A percentile compares a stretch with the other conserved stretches of the same genome.
Evolutionary conservation across 306 rosid species (phyloP).

Genomic region (Lathyrus tuberosus): DNA sequence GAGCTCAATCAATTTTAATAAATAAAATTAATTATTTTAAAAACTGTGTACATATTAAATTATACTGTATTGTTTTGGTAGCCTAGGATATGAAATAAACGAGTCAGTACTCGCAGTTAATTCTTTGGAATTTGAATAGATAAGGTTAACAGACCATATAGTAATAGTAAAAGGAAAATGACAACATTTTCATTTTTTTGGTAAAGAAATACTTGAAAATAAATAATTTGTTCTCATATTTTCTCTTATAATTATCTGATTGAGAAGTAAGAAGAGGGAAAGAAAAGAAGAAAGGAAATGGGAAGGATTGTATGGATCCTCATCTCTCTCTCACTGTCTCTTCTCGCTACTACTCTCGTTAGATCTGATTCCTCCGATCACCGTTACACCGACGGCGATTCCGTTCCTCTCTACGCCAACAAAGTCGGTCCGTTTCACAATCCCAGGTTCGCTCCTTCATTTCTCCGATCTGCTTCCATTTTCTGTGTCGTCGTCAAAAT

Average conservation of each 20-base stretch:
- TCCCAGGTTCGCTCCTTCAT: slow-evolving; percentile 61
- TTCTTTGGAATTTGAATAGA: too few species aligned
- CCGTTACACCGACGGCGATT: slow-evolving; percentile 61
- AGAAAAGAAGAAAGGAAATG: slow-evolving; percentile 37
- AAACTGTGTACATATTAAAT: too few species aligned
- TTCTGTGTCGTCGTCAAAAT: slow-evolving; percentile 35
- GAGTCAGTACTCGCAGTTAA: too few species aligned
- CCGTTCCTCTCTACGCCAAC: slow-evolving; percentile 78
- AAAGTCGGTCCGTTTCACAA: slow-evolving; percentile 90
- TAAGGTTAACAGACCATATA: too few species aligned
- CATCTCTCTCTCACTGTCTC: slow-evolving; percentile 44
- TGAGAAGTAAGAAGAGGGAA: not conserved
- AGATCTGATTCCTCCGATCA: slow-evolving; percentile 75
- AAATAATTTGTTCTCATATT: too few species aligned
- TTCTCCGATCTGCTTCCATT: slow-evolving; percentile 20
- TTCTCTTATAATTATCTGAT: not conserved
- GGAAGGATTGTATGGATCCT: slow-evolving; percentile 46
- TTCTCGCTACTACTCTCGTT: slow-evolving; percentile 43
- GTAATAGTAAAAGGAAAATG: too few species aligned
- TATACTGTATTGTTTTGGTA: too few species aligned
- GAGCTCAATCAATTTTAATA: too few species aligned
- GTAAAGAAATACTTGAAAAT: too few species aligned
- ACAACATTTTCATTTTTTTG: too few species aligned
- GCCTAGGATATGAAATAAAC: too few species aligned
- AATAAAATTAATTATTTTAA: too few species aligned